phyloP scores from a whole-genome alignment of 2,329 filamentous ascomycete genomes.

The Lachnellula willkommii region DNA sequence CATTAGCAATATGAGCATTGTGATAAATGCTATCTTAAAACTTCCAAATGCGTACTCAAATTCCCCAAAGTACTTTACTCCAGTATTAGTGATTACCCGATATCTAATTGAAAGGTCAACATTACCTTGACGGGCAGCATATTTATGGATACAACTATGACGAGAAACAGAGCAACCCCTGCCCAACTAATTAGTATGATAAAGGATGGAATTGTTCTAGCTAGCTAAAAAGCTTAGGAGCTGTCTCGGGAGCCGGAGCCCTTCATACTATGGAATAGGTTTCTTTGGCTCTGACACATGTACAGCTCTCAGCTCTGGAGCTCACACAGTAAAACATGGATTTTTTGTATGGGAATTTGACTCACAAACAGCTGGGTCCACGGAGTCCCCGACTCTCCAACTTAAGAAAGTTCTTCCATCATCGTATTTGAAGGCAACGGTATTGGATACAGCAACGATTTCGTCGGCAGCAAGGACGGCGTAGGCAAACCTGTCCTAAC shows the following conservation, averaged over 20 bases:
- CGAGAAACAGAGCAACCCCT: conserved; percentile 33
- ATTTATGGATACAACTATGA: conserved; percentile 34
- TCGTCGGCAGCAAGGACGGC: conserved; percentile 34
- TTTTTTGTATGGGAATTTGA: too few relatives aligned
- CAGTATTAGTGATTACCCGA: neutral
- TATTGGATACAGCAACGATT: conserved; percentile 33
- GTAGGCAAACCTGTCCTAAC: conserved; percentile 34
- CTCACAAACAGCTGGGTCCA: conserved; percentile 34
- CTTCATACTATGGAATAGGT: too few relatives aligned
- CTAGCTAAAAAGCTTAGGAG: too few relatives aligned
- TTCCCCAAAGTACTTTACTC: conserved; percentile 30
- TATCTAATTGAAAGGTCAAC: neutral
- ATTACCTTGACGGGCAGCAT: conserved; percentile 35
- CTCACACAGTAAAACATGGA: too few relatives aligned
- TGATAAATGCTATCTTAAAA: conserved; percentile 36
- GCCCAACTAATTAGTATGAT: too few relatives aligned
- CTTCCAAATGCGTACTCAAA: conserved; percentile 37
- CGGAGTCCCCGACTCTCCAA: conserved; percentile 32
- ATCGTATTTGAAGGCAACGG: conserved; percentile 35
- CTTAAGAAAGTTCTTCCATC: conserved; percentile 32
- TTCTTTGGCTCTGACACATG: too few relatives aligned
- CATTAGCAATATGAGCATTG: conserved; percentile 35
- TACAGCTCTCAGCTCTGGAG: too few relatives aligned
- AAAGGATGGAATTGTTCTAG: too few relatives aligned
- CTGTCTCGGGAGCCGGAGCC: too few relatives aligned